A percentile compares a stretch with the other conserved stretches of the same genome.
Conservation (phyloP, 306 rosid genomes). For the Senna siamea region DNA sequence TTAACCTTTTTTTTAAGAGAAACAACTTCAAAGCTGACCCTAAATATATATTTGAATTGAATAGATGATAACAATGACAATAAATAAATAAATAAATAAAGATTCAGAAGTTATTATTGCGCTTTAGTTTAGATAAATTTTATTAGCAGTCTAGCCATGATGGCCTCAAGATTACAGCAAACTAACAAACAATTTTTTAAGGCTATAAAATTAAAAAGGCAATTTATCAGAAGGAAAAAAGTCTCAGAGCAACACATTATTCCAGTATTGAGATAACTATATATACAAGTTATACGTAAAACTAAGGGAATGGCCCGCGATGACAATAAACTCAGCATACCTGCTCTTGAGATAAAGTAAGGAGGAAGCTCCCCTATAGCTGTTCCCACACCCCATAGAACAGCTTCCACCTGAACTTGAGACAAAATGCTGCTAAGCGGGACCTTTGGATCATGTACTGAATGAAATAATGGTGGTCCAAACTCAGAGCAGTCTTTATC, state of each 20-base stretch:
- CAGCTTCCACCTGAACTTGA: conserved; percentile 89
- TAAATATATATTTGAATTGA: not conserved
- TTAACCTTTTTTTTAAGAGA: not conserved
- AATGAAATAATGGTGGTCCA: conserved; percentile 74
- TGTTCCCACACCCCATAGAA: conserved; percentile 98
- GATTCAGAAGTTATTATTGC: not conserved
- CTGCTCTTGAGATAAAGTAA: conserved; percentile 97
- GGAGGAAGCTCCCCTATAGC: conserved; percentile 99
- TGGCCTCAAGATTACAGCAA: not conserved
- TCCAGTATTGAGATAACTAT: not conserved
- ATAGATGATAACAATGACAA: conserved; percentile 23
- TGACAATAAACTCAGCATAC: conserved; percentile 41
- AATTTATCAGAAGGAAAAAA: conserved; percentile 25
- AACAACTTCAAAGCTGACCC: not conserved
- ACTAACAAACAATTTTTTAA: not conserved
- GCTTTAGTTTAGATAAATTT: not conserved
- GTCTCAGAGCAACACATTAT: conserved; percentile 17
- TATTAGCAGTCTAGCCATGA: not conserved
- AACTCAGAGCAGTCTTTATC: conserved; percentile 85
- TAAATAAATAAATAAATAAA: not conserved
- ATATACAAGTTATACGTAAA: conserved; percentile 9
- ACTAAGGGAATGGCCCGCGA: conserved; percentile 20
- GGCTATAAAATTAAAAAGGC: not conserved
- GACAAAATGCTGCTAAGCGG: conserved; percentile 89
- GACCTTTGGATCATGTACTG: conserved; percentile 63